Percentiles rank a stretch among this genome's conserved stretches.
Evolutionary conservation across 352 stramenopile species (phyloP).

Genomic region (Aphanomyces invadans): DNA sequence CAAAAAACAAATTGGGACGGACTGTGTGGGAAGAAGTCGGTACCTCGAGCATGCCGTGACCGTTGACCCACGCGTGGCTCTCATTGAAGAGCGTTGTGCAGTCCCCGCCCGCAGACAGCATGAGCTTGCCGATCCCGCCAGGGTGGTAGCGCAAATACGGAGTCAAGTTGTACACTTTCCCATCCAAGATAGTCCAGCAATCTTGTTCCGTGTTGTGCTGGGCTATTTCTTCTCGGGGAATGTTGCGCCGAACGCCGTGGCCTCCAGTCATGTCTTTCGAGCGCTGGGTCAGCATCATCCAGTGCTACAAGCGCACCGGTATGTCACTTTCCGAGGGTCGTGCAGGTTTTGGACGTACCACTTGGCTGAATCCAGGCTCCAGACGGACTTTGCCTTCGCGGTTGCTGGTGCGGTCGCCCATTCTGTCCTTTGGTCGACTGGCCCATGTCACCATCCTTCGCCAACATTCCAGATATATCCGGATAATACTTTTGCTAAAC

Average conservation of each 20-base stretch:
- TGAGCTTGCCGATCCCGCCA: constrained; percentile 90
- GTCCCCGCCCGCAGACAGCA: constrained; percentile 88
- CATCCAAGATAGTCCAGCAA: constrained; percentile 90
- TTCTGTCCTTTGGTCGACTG: not conserved
- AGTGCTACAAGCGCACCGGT: constrained; percentile 69
- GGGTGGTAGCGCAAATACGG: constrained; percentile 97
- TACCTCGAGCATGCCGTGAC: constrained; percentile 80
- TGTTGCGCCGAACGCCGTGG: constrained; percentile 40
- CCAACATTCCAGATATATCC: too few species aligned
- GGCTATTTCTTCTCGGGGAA: constrained; percentile 81
- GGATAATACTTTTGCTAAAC: too few species aligned
- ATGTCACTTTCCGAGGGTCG: too few species aligned
- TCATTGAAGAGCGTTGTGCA: constrained; percentile 95
- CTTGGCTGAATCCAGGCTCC: constrained; percentile 86
- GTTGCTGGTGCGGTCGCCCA: constrained; percentile 24
- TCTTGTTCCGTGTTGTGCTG: constrained; percentile 85
- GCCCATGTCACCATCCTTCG: too few species aligned
- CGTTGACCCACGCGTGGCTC: constrained; percentile 94
- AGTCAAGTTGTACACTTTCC: constrained; percentile 93
- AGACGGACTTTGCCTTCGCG: constrained; percentile 61
- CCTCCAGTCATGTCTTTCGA: constrained; percentile 82
- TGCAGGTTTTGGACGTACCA: too few species aligned
- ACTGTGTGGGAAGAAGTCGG: not conserved
- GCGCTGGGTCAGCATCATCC: constrained; percentile 82
- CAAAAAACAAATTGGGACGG: not conserved